These are phyloP conservation scores for Peniophora sp. DNA, from an alignment of 1,284 basidiomycete genomes.

Conservation along the genomic window DNA sequence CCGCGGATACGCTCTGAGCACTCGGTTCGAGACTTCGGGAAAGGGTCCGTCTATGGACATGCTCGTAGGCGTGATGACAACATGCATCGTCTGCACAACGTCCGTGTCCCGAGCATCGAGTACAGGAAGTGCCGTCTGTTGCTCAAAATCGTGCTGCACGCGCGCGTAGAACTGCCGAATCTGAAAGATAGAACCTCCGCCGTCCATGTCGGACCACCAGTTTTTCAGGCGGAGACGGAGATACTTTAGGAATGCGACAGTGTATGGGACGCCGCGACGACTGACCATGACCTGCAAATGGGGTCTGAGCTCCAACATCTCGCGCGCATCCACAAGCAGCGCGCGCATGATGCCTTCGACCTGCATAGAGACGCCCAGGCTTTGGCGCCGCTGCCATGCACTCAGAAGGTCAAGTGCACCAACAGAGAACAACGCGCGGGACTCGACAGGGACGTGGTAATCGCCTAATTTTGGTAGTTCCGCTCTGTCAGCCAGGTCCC, in stretches of 20 bases:
- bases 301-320: slow-evolving; percentile 35
- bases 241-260: slow-evolving; percentile 32
- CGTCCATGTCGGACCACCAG: slow-evolving; percentile 11
- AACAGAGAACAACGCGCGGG: slow-evolving; percentile 35
- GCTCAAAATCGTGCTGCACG: slow-evolving; percentile 12
- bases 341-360: slow-evolving; percentile 38
- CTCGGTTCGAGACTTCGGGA: slow-evolving; percentile 58
- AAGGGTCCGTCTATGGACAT: slow-evolving; percentile 53
- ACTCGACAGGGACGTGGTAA: slow-evolving; percentile 29
- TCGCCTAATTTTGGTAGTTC: slow-evolving; percentile 26
- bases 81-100: slow-evolving; percentile 47
- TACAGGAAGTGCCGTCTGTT: not conserved
- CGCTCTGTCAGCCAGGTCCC: slow-evolving; percentile 26
- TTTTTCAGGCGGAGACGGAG: slow-evolving; percentile 27
- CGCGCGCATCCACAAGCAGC: slow-evolving; percentile 33
- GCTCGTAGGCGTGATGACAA: slow-evolving; percentile 50
- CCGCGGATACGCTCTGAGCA: slow-evolving; percentile 41
- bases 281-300: slow-evolving; percentile 22
- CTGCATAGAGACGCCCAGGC: slow-evolving; percentile 49
- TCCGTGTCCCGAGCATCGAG: slow-evolving; percentile 5
- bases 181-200: not conserved
- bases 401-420: not conserved
- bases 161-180: not conserved
- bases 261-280: slow-evolving; percentile 25
- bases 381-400: slow-evolving; percentile 16